Evolutionary conservation across 1,284 basidiomycete genomes (phyloP).

Genomic region (Cryptococcus depauperatus): DNA sequence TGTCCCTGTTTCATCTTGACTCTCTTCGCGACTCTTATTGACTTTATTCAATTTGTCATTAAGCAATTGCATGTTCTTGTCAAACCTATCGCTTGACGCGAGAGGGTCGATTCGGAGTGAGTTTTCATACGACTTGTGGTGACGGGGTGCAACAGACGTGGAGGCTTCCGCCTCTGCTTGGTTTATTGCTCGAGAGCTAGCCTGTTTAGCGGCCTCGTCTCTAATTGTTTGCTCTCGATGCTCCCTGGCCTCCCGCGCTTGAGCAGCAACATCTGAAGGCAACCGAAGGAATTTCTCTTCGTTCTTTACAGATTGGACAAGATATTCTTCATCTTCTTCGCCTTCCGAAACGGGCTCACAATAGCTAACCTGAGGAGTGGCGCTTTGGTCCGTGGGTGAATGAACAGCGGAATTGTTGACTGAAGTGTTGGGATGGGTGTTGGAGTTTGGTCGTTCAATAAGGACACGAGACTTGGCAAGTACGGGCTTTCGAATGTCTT

Average conservation of each 20-base stretch:
- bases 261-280: slow-evolving; percentile 60
- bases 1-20: slow-evolving; percentile 41
- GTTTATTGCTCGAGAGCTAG: slow-evolving; percentile 5
- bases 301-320: slow-evolving; percentile 59
- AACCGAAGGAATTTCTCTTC: slow-evolving; percentile 72
- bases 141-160: neutral
- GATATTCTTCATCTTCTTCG: slow-evolving; percentile 59
- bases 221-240: slow-evolving; percentile 71
- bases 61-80: slow-evolving; percentile 52
- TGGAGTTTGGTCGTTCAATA: slow-evolving; percentile 62
- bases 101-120: slow-evolving; percentile 73
- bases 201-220: slow-evolving; percentile 41
- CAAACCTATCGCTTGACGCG: slow-evolving; percentile 68
- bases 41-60: slow-evolving; percentile 39
- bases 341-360: slow-evolving; percentile 84
- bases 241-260: slow-evolving; percentile 71
- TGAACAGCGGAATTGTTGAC: slow-evolving; percentile 46
- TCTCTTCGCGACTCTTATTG: slow-evolving; percentile 54
- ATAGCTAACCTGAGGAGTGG: slow-evolving; percentile 48
- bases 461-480: slow-evolving; percentile 56
- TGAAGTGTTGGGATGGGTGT: slow-evolving; percentile 36
- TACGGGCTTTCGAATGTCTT: slow-evolving; percentile 82
- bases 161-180: neutral
- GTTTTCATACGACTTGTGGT: slow-evolving; percentile 33
- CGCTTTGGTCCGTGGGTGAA: slow-evolving; percentile 11